phyloP scores from a whole-genome alignment of 208 protist genomes.

The Trypanosomatidae sp. region DNA sequence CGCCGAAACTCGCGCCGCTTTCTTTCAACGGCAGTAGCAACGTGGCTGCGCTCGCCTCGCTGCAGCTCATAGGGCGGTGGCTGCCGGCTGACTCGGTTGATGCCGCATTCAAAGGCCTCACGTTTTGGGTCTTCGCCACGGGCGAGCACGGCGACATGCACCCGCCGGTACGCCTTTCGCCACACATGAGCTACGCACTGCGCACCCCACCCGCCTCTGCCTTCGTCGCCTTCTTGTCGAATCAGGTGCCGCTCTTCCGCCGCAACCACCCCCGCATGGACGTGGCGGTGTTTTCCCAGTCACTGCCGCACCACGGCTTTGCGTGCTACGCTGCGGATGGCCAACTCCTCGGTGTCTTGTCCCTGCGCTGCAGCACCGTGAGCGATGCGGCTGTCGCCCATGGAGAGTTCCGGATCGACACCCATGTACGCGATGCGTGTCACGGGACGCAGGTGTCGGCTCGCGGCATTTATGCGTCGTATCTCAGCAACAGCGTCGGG shows the following conservation, averaged over 20 bases:
- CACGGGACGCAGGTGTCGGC: slow-evolving; percentile 8
- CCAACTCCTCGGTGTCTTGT: slow-evolving; percentile 42
- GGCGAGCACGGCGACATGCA: slow-evolving; percentile 67
- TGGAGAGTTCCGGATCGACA: slow-evolving; percentile 38
- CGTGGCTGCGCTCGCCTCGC: background rate
- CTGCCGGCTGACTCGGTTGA: slow-evolving; percentile 37
- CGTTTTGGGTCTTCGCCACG: slow-evolving; percentile 62
- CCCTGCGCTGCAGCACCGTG: slow-evolving; percentile 44
- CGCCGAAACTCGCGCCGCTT: slow-evolving; percentile 1
- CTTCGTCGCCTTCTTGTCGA: slow-evolving; percentile 61
- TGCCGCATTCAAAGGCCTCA: slow-evolving; percentile 53
- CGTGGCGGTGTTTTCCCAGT: background rate
- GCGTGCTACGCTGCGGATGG: slow-evolving; percentile 58
- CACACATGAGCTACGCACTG: slow-evolving; percentile 19
- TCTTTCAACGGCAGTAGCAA: background rate
- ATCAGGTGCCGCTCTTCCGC: slow-evolving; percentile 50
- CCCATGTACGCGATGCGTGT: slow-evolving; percentile 15
- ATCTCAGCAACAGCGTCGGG: slow-evolving; percentile 14
- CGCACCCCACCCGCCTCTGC: slow-evolving; percentile 29
- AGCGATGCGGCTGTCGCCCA: slow-evolving; percentile 4
- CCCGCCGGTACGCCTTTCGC: slow-evolving; percentile 29
- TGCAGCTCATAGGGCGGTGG: slow-evolving; percentile 50
- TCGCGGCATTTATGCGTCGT: slow-evolving; percentile 34
- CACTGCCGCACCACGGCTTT: slow-evolving; percentile 74
- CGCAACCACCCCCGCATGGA: slow-evolving; percentile 49